Evolutionary conservation across 192 early-diverging fungal species (phyloP), one percentile per base, ranked within the genome.

Genomic region (Coemansia nantahalensis): DNA sequence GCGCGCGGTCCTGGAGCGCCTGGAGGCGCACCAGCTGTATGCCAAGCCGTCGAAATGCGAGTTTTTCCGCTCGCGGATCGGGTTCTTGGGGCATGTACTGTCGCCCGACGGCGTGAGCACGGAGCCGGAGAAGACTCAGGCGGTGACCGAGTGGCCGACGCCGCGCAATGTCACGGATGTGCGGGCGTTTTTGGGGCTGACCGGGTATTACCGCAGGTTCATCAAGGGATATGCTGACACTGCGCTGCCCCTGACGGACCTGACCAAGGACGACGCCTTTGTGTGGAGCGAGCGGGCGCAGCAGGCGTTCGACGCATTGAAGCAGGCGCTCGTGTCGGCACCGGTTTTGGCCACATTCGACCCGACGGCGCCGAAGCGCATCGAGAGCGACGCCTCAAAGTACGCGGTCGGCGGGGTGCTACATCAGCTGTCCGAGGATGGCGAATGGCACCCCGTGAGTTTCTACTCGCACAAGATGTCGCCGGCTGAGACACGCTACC

Each of bases 321-420:
- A 51, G 33, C 15, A 53, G 1, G 46, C 48, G 8, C 19, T 65
- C 18, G 15, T 2, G 2, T 66, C 30, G 17, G 38, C 3, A 11
- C 52, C 19, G 26, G 41, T 54, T n/a, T 46, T 57, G 0, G 19
- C 18, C n/a, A 51, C 26, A 8, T 61, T 44, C 30, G 69, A 53
- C 33, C 33, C 33, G 3, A 22, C 8, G 12, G 16, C 39, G 19
- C 45, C 41, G 1, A 36, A 18, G 5, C 31, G 28, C 13, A 0
- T 62, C 4, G 44, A 52, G 13, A 59, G 50, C 1, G 45, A 61
- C 16, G 54, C 65, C 0, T 53, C 31, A 0, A 17, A 19, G 5
- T 32, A 31, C n/a, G 40, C 45, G 10, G 17, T 67, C 18, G 65
- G 56, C 8, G 44, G n/a, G 2, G 45, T 56, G 0, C 16, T 57